phyloP scores from a whole-genome alignment of 2,329 filamentous ascomycete species.

The Beauveria sp. region DNA sequence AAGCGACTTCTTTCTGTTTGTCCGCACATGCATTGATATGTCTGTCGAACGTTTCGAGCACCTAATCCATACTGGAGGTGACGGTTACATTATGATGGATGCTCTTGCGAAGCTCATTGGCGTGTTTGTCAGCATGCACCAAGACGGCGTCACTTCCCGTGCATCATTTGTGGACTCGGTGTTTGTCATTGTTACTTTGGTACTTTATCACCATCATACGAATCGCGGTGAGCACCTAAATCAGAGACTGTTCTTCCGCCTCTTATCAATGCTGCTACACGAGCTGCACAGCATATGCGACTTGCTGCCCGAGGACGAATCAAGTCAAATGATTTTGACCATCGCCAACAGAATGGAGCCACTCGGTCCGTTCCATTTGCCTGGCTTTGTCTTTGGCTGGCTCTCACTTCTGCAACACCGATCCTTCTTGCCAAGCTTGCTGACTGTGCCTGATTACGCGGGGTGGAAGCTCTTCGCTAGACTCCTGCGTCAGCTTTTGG shows the following conservation, averaged over 20 bases:
- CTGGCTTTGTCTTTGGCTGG: constrained; percentile 83
- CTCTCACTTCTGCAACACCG: constrained; percentile 75
- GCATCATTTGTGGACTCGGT: constrained; percentile 69
- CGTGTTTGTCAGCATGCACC: constrained; percentile 65
- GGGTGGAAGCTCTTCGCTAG: constrained; percentile 74
- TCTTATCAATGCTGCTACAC: constrained; percentile 77
- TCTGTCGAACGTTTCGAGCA: constrained; percentile 74
- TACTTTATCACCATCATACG: constrained; percentile 79
- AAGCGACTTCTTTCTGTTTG: constrained; percentile 72
- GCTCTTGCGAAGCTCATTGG: constrained; percentile 75
- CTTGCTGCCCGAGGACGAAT: constrained; percentile 52
- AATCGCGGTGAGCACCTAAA: constrained; percentile 76
- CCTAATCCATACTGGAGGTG: constrained; percentile 51
- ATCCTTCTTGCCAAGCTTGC: constrained; percentile 70
- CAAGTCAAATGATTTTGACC: constrained; percentile 61
- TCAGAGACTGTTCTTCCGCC: constrained; percentile 81
- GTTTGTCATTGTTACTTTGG: constrained; percentile 67
- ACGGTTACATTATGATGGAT: constrained; percentile 60
- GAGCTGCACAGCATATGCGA: constrained; percentile 57
- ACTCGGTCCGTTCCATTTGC: constrained; percentile 69
- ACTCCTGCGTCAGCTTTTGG: constrained; percentile 64
- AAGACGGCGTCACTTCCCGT: constrained; percentile 56
- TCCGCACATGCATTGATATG: constrained; percentile 72
- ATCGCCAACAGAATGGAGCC: constrained; percentile 65
- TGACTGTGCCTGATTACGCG: constrained; percentile 57